A percentile compares a stretch with the other conserved stretches of the same genome.
Evolutionary conservation across 805 yeast genomes (phyloP).

Genomic region (Metschnikowia hibisci): DNA sequence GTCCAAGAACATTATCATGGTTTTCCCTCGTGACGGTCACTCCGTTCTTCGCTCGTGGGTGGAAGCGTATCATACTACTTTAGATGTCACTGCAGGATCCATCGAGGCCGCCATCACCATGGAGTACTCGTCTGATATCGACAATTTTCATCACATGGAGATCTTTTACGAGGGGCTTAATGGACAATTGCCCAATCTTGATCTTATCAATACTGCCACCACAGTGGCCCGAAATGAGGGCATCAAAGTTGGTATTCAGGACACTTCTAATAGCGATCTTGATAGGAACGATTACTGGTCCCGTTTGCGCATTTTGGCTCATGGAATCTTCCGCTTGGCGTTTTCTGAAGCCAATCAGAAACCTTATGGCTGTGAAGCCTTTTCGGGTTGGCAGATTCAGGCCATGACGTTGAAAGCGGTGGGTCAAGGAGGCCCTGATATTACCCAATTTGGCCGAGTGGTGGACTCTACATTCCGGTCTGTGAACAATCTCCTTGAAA

Average conservation of each 20-base stretch:
- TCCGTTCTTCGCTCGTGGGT: conserved; percentile 82
- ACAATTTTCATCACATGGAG: conserved; percentile 71
- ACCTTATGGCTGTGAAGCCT: conserved; percentile 79
- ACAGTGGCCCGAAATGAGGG: conserved; percentile 72
- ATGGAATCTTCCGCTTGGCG: conserved; percentile 67
- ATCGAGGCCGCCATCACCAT: conserved; percentile 86
- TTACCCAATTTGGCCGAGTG: conserved; percentile 88
- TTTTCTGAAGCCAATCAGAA: conserved; percentile 61
- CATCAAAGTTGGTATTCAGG: conserved; percentile 63
- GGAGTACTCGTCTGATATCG: conserved; percentile 67
- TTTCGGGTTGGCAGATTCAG: conserved; percentile 95
- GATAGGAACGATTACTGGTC: conserved; percentile 46
- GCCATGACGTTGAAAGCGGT: conserved; percentile 75
- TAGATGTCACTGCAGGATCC: conserved; percentile 88
- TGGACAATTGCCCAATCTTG: conserved; percentile 94
- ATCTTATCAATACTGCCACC: conserved; percentile 79
- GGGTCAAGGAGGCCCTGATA: conserved; percentile 57
- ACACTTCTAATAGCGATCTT: conserved; percentile 45
- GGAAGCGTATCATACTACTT: conserved; percentile 80
- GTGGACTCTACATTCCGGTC: conserved; percentile 85
- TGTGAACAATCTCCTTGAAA: conserved; percentile 87
- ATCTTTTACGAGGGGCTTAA: conserved; percentile 82
- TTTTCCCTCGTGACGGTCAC: conserved; percentile 70
- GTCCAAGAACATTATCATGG: conserved; percentile 91
- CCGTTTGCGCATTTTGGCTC: conserved; percentile 54